Base-by-base conservation (phyloP, 805 yeast species). In the Vanderwaltozyma tropicalis region DNA sequence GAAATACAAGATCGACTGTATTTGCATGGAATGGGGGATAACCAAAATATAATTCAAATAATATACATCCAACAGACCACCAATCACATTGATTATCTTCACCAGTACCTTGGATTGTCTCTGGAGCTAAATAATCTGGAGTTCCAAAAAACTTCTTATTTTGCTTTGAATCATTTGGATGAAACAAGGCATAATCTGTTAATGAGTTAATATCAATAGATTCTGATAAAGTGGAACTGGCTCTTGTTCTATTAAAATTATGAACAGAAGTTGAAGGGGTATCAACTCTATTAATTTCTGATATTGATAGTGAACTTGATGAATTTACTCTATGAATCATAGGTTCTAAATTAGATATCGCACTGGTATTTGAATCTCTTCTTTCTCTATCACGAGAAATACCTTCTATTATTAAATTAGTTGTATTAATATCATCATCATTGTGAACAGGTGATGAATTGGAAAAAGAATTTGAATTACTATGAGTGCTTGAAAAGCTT, bases 31-130 rank as follows among this genome's bases (percentile, higher is more conserved):
- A 92, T 2, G 99, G 99, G 1, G 99, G 96, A 55, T 76, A 83
- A 0, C 98, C 98, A 57, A 80, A 83, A 29, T 86, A 54, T 53
- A 92, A 80, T 61, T 92, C 99, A 65, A 89, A 92, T 40, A 89
- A 61, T 11, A 92, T 86, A 59, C 97, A 89, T 0, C 99, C 99
- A 25, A 89, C 74, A 2, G 97, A 85, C 99, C 99, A 92, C 98
- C 98, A 78, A 47, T 61, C 65, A 44, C 61, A 44, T 20, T 78
- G 73, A 45, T 77, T 87, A 43, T 78, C 83, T 55, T 89, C 96
- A 0, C 83, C 80, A 1, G 71, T 67, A 28, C 96, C 97, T 30
- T 72, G 67, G 43, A 92, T 86, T 0, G 96, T 88, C 55, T 92
- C 99, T 0, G 99, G 99, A 0, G 99, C 94, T 28, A 94, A 70